Conservation (phyloP, 495 filamentous ascomycete species). For the Xylaria bambusicola region DNA sequence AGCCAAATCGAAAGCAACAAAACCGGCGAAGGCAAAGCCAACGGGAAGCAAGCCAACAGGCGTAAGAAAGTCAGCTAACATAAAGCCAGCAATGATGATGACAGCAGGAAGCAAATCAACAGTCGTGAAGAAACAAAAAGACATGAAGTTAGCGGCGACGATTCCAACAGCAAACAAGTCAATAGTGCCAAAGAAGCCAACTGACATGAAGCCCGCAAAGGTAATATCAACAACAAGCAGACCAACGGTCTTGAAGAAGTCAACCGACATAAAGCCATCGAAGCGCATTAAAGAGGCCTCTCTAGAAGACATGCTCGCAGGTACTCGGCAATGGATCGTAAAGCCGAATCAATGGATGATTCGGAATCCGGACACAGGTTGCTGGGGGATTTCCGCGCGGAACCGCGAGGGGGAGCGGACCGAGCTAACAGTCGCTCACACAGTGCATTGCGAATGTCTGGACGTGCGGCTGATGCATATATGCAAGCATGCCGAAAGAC, state of each 20-base stretch:
- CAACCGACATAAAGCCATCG: too few species aligned
- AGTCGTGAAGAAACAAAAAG: background rate
- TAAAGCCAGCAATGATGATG: too few species aligned
- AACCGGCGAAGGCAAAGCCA: too few species aligned
- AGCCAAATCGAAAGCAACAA: background rate
- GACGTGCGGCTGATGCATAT: conserved; percentile 13
- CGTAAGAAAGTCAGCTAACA: background rate
- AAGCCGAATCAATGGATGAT: background rate
- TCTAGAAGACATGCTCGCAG: background rate
- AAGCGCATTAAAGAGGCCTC: background rate
- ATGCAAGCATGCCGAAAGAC: background rate
- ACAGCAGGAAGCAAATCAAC: too few species aligned
- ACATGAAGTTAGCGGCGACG: too few species aligned
- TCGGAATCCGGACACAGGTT: conserved; percentile 2
- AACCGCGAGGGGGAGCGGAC: background rate
- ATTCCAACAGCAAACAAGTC: too few species aligned
- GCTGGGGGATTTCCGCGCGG: background rate
- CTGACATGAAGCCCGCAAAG: background rate
- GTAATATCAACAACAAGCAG: background rate
- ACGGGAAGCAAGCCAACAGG: background rate
- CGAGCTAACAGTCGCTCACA: conserved; percentile 9
- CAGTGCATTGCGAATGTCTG: background rate
- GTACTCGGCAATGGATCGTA: conserved; percentile 5
- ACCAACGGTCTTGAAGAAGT: background rate
- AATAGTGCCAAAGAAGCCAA: too few species aligned